Evolutionary conservation across 306 rosid species (phyloP), one percentile per base, ranked within the genome.

Genomic region (Betula pendula): DNA sequence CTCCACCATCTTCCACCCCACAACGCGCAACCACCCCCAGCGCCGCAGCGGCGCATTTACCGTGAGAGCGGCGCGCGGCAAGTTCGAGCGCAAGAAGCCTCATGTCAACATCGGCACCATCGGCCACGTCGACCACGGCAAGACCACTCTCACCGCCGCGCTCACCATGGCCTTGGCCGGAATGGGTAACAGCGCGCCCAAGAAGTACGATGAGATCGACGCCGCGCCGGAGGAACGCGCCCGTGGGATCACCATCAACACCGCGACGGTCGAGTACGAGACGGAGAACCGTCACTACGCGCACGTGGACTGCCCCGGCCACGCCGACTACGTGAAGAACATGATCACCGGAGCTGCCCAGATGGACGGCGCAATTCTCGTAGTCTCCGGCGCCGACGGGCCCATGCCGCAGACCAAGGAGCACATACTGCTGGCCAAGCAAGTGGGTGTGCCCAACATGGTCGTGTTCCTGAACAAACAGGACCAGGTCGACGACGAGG

Each of bases 61-160:
- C 6, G 65, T 92, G 62, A 85, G 87, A 17, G 96, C 97, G 40
- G 97, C 97, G n/a, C 80, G 97, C 8, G 93, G 93, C 7, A 92
- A 92, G 76, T 92, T 92, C 81, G 97, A 92, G 86, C 83, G 97
- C 43, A 92, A 92, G 81, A 92, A 92, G 75, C 97, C 97, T 81
- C 97, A 92, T 47, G 89, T 92, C 59, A 92, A 92, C 81, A 92
- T 92, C 78, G 96, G 97, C 77, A 92, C 97, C 3, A 92, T 92
- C 66, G 97, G 97, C 74, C 97, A 92, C 55, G 97, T 92, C 69
- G 97, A 92, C 92, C 97, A 92, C 77, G 97, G 97, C 50, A 92
- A 92, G 71, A 92, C 97, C 69, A 92, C 97, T 13, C 96, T 92
- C 75, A 92, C 97, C 8, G 97, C 97, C 2, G 97, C 97, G 16